A percentile compares a stretch with the other conserved stretches of the same genome.
These are phyloP conservation scores for Aegilops longissima DNA, from an alignment of 176 grass and related monocot genomes.

Conservation along the genomic window DNA sequence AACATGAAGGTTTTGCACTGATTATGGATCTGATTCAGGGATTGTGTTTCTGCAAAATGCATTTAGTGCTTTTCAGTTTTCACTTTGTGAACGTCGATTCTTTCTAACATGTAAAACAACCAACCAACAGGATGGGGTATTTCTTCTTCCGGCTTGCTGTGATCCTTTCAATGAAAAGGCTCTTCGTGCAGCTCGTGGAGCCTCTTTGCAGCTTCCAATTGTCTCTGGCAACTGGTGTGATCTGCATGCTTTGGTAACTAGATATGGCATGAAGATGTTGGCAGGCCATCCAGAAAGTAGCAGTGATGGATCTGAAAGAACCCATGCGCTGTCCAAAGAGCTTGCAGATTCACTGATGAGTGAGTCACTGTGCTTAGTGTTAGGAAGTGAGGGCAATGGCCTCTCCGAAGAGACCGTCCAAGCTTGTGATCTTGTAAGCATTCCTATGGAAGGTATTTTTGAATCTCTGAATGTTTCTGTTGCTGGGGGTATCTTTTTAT, in stretches of 20 bases:
- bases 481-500: slow-evolving; percentile 90
- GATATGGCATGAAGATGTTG: slow-evolving; percentile 64
- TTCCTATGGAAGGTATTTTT: slow-evolving; percentile 90
- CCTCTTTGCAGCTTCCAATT: slow-evolving; percentile 83
- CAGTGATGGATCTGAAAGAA: slow-evolving; percentile 33
- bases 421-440: slow-evolving; percentile 73
- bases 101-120: slow-evolving; percentile 29
- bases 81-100: not conserved
- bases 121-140: slow-evolving; percentile 70
- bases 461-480: slow-evolving; percentile 99
- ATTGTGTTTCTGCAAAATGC: not conserved
- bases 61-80: not conserved
- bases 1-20: not conserved
- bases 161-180: slow-evolving; percentile 98
- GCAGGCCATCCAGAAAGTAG: slow-evolving; percentile 73
- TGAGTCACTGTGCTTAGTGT: slow-evolving; percentile 75
- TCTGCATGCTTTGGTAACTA: slow-evolving; percentile 33
- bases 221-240: slow-evolving; percentile 66
- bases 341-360: slow-evolving; percentile 58
- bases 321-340: slow-evolving; percentile 42
- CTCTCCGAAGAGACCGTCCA: slow-evolving; percentile 55
- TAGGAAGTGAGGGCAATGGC: slow-evolving; percentile 93
- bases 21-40: not conserved
- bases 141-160: slow-evolving; percentile 86
- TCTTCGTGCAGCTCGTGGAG: slow-evolving; percentile 81